Evolutionary conservation across 2,329 filamentous ascomycete species (phyloP), one percentile per base, ranked within the genome.

Genomic region (Ustilaginoidea virens): DNA sequence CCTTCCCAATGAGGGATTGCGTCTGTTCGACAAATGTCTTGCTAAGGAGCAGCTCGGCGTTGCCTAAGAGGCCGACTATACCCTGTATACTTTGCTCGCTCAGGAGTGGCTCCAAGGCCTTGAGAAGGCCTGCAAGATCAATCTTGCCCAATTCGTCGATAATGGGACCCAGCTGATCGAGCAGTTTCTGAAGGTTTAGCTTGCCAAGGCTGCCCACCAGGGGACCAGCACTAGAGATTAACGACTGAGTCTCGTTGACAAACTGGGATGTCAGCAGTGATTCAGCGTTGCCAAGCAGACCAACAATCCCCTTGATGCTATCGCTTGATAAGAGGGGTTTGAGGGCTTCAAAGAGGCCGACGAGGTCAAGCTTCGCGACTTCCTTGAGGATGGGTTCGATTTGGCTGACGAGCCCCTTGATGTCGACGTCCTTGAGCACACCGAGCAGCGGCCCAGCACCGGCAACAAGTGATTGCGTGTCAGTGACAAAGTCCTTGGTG

Each of bases 121-220:
- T 35, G 0, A 53, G 23, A 2, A 53, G 35, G 1, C 45, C 42
- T 9, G 43, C 32, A 2, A 53, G 38, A 17, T 53, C 48, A 14
- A 53, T 34, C 23, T 51, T 47, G 36, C 45, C 36, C 2, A 47
- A 17, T 12, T 34, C 37, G 9, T 42, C 25, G 14, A 47, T 33
- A 8, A 60, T 34, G 0, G 54, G 53, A 5, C 42, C 42, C 2
- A 56, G 25, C 3, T 52, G 45, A 8, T 50, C 40, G 5, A 47
- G 35, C 0, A 47, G 14, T 5, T 43, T 46, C 29, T 45, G 30
- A 0, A 58, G 31, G 20, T 58, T 48, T 7, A 55, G 43, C 25
- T 50, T 46, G 24, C 43, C 43, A 5, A 58, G 35, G 2, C 42
- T 47, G 5, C 41, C 37, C 1, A 58, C 36, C 0, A 58, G 35